phyloP scores from a whole-genome alignment of 73 alveolate species.

The Paraurostyla sp. region DNA sequence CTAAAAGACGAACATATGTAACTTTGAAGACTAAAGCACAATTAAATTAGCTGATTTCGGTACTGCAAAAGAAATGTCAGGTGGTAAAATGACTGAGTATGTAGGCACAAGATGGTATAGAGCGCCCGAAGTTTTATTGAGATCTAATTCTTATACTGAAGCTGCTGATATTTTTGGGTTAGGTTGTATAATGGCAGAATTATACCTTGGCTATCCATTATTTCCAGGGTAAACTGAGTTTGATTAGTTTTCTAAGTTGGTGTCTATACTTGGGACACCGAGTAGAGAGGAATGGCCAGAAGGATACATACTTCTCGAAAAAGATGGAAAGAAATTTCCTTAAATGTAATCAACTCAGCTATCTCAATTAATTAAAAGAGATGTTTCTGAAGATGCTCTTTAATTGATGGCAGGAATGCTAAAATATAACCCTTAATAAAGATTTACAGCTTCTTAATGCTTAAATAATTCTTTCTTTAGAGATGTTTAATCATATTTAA shows the following conservation, averaged over 20 bases:
- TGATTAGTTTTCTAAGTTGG: conserved; percentile 79
- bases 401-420: conserved; percentile 69
- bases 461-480: conserved; percentile 74
- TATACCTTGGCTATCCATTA: conserved; percentile 81
- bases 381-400: conserved; percentile 78
- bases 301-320: conserved; percentile 71
- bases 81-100: conserved; percentile 83
- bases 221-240: conserved; percentile 87
- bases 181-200: conserved; percentile 91
- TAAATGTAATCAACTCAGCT: conserved; percentile 50
- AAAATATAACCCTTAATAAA: conserved; percentile 63
- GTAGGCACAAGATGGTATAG: conserved; percentile 95
- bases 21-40: no score
- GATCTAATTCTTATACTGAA: conserved; percentile 75
- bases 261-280: conserved; percentile 87
- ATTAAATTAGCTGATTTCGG: conserved; percentile 88
- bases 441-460: conserved; percentile 72
- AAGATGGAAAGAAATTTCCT: conserved; percentile 64
- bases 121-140: conserved; percentile 87
- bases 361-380: conserved; percentile 57
- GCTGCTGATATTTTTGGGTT: conserved; percentile 92
- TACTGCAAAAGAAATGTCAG: conserved; percentile 65
- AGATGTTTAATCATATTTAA: conserved; percentile 48
- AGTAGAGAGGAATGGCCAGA: conserved; percentile 80
- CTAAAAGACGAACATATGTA: not conserved